A percentile compares a stretch with the other conserved stretches of the same genome.
phyloP scores from a whole-genome alignment of 2,329 filamentous ascomycete genomes.

The Hymenoscyphus albidus region DNA sequence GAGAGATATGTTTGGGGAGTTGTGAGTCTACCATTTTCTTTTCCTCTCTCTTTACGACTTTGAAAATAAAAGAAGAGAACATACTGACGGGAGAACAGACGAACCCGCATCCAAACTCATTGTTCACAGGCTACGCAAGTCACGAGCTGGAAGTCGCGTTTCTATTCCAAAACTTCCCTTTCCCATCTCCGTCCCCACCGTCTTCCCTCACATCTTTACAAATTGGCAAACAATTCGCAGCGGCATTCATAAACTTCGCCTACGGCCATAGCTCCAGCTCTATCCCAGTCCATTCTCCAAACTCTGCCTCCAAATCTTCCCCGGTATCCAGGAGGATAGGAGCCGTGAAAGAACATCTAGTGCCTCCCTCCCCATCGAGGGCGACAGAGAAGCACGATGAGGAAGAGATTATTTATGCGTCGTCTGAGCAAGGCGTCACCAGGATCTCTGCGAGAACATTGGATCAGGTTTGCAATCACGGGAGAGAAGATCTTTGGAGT shows the following conservation, averaged over 20 bases:
- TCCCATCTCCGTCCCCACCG: neutral
- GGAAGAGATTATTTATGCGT: neutral
- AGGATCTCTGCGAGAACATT: slow-evolving; percentile 5
- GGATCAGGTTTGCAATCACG: slow-evolving; percentile 10
- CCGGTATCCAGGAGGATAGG: neutral
- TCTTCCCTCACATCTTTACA: neutral
- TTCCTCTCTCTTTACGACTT: neutral
- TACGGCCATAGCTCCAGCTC: neutral
- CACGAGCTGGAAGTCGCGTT: slow-evolving; percentile 21
- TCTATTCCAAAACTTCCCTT: slow-evolving; percentile 15
- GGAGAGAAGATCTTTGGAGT: slow-evolving; percentile 13
- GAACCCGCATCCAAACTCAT: slow-evolving; percentile 13
- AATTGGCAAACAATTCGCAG: slow-evolving; percentile 5
- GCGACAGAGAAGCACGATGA: neutral
- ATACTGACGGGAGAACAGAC: slow-evolving; percentile 15
- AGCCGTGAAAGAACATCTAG: neutral
- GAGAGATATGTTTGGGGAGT: slow-evolving; percentile 13
- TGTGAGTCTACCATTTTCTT: neutral
- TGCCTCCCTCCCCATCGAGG: neutral
- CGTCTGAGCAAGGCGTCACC: slow-evolving; percentile 14
- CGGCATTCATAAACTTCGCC: neutral
- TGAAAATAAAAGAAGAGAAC: slow-evolving; percentile 5
- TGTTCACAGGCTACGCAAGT: slow-evolving; percentile 12
- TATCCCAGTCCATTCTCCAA: neutral
- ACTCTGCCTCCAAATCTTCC: neutral